Evolutionary conservation across 345 rosid genomes (phyloP).

Genomic region (Angophora floribunda): DNA sequence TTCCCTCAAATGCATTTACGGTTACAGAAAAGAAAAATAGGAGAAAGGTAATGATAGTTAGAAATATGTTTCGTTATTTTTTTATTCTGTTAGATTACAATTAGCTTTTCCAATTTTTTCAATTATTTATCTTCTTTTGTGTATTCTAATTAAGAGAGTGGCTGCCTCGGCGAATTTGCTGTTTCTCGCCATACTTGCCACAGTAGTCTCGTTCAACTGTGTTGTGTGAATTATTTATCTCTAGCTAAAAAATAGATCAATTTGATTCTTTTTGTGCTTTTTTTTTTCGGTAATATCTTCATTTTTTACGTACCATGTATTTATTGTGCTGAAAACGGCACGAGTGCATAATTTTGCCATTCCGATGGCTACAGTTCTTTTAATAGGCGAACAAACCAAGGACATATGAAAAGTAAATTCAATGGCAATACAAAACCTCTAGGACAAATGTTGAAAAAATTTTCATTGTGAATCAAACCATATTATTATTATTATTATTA

Average conservation of each 20-base stretch:
- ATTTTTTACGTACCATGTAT: not conserved
- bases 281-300: too few relatives aligned
- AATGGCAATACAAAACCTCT: not conserved
- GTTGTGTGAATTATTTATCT: not conserved
- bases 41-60: accelerated
- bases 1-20: not conserved
- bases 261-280: not conserved
- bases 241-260: not conserved
- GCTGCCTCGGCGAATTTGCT: not conserved
- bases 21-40: too few relatives aligned
- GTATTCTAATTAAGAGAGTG: not conserved
- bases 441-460: not conserved
- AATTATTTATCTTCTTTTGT: too few relatives aligned
- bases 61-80: too few relatives aligned
- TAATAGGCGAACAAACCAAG: too few relatives aligned
- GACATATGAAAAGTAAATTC: too few relatives aligned
- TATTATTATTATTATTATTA: too few relatives aligned
- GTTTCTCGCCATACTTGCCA: not conserved
- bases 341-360: not conserved
- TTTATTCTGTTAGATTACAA: not conserved
- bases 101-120: accelerated
- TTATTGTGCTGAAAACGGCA: not conserved
- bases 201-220: not conserved
- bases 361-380: accelerated
- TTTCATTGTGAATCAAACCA: not conserved